These are phyloP conservation scores for Backusella parvicylindrica DNA, from an alignment of 192 early-diverging fungal genomes.

Conservation along the genomic window DNA sequence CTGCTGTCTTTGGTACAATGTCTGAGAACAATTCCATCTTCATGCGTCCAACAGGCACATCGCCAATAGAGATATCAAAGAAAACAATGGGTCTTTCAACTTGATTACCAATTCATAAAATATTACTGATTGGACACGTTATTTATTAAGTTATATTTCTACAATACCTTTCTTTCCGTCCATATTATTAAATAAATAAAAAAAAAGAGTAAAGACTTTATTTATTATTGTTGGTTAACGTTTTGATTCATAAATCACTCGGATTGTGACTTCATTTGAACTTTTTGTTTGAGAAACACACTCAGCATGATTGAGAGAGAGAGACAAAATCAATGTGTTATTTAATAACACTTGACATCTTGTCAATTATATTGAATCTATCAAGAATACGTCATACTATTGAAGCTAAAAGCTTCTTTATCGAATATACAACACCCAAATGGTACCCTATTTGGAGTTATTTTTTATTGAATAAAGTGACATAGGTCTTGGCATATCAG, in stretches of 20 bases:
- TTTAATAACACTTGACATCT: no score
- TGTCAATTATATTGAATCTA: no score
- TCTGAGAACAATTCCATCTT: slow-evolving; percentile 74
- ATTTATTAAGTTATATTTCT: background rate
- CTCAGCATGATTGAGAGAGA: background rate
- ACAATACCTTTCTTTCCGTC: background rate
- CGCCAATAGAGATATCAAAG: slow-evolving; percentile 78
- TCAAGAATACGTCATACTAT: no score
- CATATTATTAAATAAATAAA: background rate
- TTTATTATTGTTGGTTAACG: background rate
- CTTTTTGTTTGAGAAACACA: background rate
- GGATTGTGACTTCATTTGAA: background rate
- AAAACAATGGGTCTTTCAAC: slow-evolving; percentile 51
- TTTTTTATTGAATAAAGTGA: no score
- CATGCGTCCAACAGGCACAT: slow-evolving; percentile 55
- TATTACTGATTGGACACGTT: background rate
- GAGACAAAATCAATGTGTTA: no score
- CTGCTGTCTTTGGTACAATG: slow-evolving; percentile 69
- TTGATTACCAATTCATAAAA: background rate
- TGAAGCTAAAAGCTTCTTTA: no score
- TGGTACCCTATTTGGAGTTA: no score
- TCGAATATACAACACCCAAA: no score
- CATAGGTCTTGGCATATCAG: no score
- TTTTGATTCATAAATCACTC: background rate
- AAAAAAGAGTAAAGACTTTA: background rate